Evolutionary conservation across 2,329 filamentous ascomycete genomes (phyloP).

Genomic region (Colletotrichum graminicola): DNA sequence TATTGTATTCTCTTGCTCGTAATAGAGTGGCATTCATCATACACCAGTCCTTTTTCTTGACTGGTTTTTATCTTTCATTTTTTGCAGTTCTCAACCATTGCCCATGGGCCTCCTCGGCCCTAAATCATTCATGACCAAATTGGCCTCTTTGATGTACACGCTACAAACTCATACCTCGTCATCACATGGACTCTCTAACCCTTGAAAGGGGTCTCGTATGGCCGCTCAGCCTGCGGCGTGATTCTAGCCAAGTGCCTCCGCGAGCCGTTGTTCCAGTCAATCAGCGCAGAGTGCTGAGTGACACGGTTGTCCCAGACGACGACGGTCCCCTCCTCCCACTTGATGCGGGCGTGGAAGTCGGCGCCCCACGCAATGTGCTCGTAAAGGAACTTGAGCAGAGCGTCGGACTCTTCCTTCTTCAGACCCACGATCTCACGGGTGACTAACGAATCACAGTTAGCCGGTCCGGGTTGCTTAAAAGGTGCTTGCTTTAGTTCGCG

Average conservation of each 20-base stretch:
- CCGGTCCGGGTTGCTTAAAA: too few species aligned
- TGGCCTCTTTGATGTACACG: background rate
- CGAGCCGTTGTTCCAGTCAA: slow-evolving; percentile 41
- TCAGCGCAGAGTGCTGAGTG: slow-evolving; percentile 37
- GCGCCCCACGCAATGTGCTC: slow-evolving; percentile 41
- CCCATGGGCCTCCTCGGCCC: background rate
- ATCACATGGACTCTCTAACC: slow-evolving; percentile 2
- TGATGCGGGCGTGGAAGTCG: slow-evolving; percentile 40
- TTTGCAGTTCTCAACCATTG: background rate
- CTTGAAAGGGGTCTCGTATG: slow-evolving; percentile 40
- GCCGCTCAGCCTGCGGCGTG: slow-evolving; percentile 38
- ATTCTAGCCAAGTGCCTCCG: slow-evolving; percentile 40
- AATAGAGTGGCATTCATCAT: slow-evolving; percentile 18
- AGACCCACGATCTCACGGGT: slow-evolving; percentile 39
- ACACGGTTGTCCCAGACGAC: slow-evolving; percentile 41
- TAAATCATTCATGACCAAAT: background rate
- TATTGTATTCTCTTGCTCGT: background rate
- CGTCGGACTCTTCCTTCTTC: slow-evolving; percentile 41
- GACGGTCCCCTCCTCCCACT: slow-evolving; percentile 40
- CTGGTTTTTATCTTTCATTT: background rate
- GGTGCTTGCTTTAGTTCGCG: too few species aligned
- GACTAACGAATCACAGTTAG: background rate
- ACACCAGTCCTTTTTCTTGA: background rate
- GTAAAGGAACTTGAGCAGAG: slow-evolving; percentile 39
- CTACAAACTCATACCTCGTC: background rate